phyloP scores from a whole-genome alignment of 1,139 yeast species.

The Saccharomyces hybrid region DNA sequence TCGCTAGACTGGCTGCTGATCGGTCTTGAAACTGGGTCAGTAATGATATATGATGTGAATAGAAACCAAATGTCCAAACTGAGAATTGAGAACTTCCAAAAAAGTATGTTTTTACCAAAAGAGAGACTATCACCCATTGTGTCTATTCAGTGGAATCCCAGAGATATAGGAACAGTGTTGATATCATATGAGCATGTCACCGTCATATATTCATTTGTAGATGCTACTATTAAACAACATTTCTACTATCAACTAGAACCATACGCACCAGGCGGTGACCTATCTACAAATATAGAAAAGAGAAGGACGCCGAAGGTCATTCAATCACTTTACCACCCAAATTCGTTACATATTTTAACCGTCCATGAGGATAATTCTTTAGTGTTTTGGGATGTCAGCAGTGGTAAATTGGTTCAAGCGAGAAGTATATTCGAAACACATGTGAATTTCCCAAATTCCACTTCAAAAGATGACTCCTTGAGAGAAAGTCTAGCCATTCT shows the following conservation, averaged over 20 bases:
- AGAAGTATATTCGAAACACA: conserved; percentile 61
- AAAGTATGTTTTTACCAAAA: conserved; percentile 32
- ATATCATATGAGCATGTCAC: conserved; percentile 68
- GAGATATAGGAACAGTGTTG: conserved; percentile 73
- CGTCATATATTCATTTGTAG: conserved; percentile 57
- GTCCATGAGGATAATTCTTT: conserved; percentile 74
- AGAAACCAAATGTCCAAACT: conserved; percentile 60
- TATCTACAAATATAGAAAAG: conserved; percentile 13
- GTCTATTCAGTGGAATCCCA: conserved; percentile 71
- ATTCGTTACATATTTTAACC: conserved; percentile 76
- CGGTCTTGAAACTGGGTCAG: conserved; percentile 71
- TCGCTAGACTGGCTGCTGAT: conserved; percentile 77
- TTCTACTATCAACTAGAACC: conserved; percentile 53
- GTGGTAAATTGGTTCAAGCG: conserved; percentile 66
- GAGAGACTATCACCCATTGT: conserved; percentile 49
- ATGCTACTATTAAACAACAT: conserved; percentile 47
- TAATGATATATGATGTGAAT: conserved; percentile 73
- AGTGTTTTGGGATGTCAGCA: conserved; percentile 85
- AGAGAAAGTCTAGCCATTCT: conserved; percentile 16
- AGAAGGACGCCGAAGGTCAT: conserved; percentile 43
- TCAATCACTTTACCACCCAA: conserved; percentile 81
- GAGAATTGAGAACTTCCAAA: conserved; percentile 67
- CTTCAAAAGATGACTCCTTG: conserved; percentile 8
- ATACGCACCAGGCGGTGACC: conserved; percentile 56
- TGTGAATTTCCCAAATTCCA: conserved; percentile 47